A percentile compares a stretch with the other conserved stretches of the same genome.
Conservation (phyloP, 2,329 filamentous ascomycete species). For the Venturia nashicola region DNA sequence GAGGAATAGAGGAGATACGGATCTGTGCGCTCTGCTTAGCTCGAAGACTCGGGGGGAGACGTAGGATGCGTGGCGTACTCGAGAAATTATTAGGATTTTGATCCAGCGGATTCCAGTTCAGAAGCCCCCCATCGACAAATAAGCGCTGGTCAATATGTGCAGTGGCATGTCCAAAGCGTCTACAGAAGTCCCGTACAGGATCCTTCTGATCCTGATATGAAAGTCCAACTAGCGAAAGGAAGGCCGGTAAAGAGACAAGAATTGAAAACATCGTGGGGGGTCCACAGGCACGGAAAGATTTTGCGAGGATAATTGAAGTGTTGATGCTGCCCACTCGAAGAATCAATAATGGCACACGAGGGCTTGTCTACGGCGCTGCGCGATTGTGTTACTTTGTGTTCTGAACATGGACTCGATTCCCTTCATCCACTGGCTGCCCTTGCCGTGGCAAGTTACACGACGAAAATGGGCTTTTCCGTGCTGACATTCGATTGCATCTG, state of each 20-base stretch:
- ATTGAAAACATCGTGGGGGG: background rate
- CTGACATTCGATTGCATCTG: background rate
- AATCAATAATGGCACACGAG: background rate
- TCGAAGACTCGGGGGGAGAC: background rate
- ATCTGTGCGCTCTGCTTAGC: slow-evolving; percentile 26
- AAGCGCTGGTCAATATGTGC: slow-evolving; percentile 44
- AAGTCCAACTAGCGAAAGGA: background rate
- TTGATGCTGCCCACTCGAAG: background rate
- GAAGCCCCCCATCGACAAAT: slow-evolving; percentile 50
- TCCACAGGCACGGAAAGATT: background rate
- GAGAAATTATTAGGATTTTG: slow-evolving; percentile 40
- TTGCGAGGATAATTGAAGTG: background rate
- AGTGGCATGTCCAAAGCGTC: slow-evolving; percentile 40
- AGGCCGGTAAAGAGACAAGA: background rate
- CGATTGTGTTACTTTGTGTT: background rate
- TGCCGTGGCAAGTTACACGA: background rate
- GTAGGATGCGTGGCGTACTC: slow-evolving; percentile 32
- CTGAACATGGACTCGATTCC: background rate
- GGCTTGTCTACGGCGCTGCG: background rate
- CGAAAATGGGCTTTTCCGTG: background rate
- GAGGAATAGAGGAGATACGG: slow-evolving; percentile 46
- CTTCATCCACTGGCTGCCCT: background rate
- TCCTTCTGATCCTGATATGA: slow-evolving; percentile 8
- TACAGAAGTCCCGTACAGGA: slow-evolving; percentile 10
- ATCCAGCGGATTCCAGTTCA: slow-evolving; percentile 42